Conservation (phyloP, 371 early-diverging fungal species). For the Lichtheimia ramosa region DNA sequence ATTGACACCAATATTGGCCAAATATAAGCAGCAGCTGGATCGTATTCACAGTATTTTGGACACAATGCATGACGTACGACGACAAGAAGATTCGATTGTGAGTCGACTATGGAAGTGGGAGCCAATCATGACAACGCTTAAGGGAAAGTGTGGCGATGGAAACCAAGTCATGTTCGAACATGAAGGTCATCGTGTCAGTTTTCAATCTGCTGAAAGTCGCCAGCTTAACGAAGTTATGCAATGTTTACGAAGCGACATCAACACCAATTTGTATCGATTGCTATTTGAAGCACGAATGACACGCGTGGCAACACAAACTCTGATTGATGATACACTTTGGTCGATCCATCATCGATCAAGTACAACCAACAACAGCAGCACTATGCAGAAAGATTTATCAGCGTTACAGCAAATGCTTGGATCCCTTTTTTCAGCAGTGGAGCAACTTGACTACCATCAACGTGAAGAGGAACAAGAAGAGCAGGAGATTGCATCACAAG, state of each 20-base stretch:
- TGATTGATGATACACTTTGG: conserved; percentile 44
- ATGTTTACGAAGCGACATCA: conserved; percentile 26
- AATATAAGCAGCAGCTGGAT: conserved; percentile 20
- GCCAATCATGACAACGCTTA: conserved; percentile 24
- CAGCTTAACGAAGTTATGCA: conserved; percentile 31
- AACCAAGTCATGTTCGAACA: conserved; percentile 29
- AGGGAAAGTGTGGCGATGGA: conserved; percentile 32
- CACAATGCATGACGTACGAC: conserved; percentile 11
- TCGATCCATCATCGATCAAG: conserved; percentile 12
- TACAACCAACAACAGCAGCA: conserved; percentile 10
- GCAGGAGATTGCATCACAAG: conserved; percentile 3
- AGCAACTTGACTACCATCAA: neutral
- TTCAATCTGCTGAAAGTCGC: conserved; percentile 25
- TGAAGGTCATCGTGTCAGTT: conserved; percentile 29
- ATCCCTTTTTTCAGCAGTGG: conserved; percentile 19
- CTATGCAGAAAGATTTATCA: conserved; percentile 1
- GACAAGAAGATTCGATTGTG: conserved; percentile 19
- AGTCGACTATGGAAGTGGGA: conserved; percentile 35
- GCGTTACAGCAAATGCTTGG: conserved; percentile 16
- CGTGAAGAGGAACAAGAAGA: neutral
- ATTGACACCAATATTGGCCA: conserved; percentile 2
- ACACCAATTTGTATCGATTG: conserved; percentile 21
- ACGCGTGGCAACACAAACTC: conserved; percentile 55
- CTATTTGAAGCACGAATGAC: conserved; percentile 41
- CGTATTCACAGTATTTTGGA: conserved; percentile 16